Percentiles rank a stretch among this genome's conserved stretches.
Conservation (phyloP, 2,329 filamentous ascomycete species). For the Alternaria brassicae region DNA sequence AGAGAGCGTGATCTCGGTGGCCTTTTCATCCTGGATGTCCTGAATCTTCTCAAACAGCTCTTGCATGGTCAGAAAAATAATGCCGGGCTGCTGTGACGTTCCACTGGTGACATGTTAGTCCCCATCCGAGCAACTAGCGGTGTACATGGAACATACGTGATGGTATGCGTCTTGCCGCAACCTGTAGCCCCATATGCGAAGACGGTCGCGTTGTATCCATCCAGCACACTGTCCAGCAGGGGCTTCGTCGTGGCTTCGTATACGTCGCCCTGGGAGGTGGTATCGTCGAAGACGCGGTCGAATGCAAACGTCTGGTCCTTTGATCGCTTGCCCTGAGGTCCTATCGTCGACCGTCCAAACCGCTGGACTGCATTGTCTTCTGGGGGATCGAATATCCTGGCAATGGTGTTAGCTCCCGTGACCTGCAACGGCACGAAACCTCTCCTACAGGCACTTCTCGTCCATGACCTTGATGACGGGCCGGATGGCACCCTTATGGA, state of each 20-base stretch:
- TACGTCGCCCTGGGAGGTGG: constrained; percentile 87
- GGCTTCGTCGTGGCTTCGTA: constrained; percentile 91
- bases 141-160: constrained; percentile 56
- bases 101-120: constrained; percentile 57
- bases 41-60: constrained; percentile 95
- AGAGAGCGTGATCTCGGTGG: constrained; percentile 87
- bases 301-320: constrained; percentile 99
- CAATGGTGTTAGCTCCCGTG: constrained; percentile 28
- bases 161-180: constrained; percentile 98
- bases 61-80: constrained; percentile 99
- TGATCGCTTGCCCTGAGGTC: constrained; percentile 79
- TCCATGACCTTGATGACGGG: constrained; percentile 96
- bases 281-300: constrained; percentile 96
- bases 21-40: constrained; percentile 85
- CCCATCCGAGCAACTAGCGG: neutral
- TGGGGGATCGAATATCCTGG: constrained; percentile 93
- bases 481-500: constrained; percentile 85
- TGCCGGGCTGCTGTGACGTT: constrained; percentile 89
- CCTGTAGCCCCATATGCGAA: constrained; percentile 98
- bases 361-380: constrained; percentile 92
- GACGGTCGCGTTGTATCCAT: constrained; percentile 98
- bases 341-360: constrained; percentile 80
- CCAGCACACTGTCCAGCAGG: constrained; percentile 92
- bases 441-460: constrained; percentile 86
- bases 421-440: neutral